These are phyloP conservation scores for Vinca minor DNA, from an alignment of 257 asterid species.

Conservation along the genomic window DNA sequence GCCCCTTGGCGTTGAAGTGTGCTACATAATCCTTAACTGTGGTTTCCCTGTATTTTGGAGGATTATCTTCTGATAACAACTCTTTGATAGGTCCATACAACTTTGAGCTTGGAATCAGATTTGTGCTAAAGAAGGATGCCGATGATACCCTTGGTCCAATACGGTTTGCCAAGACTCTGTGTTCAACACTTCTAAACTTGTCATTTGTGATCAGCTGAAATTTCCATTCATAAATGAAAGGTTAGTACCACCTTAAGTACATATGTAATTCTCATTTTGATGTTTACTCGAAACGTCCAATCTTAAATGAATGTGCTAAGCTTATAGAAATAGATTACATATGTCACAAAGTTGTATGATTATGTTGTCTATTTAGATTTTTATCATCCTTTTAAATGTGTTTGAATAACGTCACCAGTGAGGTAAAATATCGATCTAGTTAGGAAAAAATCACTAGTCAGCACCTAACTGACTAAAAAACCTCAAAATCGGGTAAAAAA, in stretches of 20 bases:
- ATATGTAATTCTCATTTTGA: background rate
- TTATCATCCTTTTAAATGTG: no score
- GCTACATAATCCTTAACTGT: conserved; percentile 11
- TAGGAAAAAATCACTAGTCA: no score
- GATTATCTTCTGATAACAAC: conserved; percentile 19
- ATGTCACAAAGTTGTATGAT: background rate
- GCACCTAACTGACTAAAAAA: no score
- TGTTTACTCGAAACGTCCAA: background rate
- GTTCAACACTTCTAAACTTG: conserved; percentile 21
- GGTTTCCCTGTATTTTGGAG: conserved; percentile 24
- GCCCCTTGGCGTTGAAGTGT: conserved; percentile 10
- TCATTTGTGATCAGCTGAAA: conserved; percentile 26
- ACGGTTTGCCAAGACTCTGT: conserved; percentile 21
- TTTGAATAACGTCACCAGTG: no score
- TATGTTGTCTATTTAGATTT: background rate
- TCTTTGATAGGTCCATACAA: conserved; percentile 22
- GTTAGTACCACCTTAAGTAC: background rate
- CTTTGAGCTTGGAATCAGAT: conserved; percentile 13
- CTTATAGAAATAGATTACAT: no score
- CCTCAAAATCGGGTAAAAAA: no score
- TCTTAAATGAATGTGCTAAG: no score
- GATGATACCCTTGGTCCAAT: conserved; percentile 20
- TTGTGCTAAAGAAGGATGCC: conserved; percentile 25
- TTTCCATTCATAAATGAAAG: background rate
- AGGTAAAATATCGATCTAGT: no score